These are phyloP conservation scores for Sporothrix inflata DNA, from an alignment of 2,329 filamentous ascomycete species.

Conservation along the genomic window DNA sequence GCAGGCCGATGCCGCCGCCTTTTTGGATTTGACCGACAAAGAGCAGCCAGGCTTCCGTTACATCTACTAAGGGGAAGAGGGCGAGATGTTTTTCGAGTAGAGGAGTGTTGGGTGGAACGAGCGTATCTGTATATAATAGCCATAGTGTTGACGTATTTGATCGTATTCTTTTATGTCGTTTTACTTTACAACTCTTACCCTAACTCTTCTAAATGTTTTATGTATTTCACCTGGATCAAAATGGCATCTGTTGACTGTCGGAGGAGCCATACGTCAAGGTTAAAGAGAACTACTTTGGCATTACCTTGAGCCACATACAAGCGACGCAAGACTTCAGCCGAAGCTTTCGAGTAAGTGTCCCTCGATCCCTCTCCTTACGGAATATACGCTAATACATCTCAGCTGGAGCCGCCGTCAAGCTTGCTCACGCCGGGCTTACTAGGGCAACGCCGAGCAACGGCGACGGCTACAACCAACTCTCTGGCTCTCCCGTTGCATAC, in stretches of 20 bases:
- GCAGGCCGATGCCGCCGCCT: slow-evolving; percentile 22
- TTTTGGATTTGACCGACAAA: slow-evolving; percentile 29
- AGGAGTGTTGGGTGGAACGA: too few species aligned
- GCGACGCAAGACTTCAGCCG: not conserved
- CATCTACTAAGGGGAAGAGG: slow-evolving; percentile 16
- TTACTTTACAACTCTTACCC: too few species aligned
- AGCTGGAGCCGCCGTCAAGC: not conserved
- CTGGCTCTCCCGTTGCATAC: not conserved
- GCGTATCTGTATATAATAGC: not conserved
- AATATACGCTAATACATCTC: slow-evolving; percentile 4
- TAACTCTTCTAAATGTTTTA: too few species aligned
- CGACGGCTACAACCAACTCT: not conserved
- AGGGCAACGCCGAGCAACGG: not conserved
- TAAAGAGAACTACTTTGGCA: too few species aligned
- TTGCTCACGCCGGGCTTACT: not conserved
- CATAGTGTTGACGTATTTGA: slow-evolving; percentile 1
- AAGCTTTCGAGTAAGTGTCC: not conserved
- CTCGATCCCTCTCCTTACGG: not conserved
- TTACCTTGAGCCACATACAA: not conserved
- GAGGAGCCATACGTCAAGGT: too few species aligned
- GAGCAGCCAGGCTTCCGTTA: slow-evolving; percentile 31
- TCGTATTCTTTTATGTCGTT: too few species aligned
- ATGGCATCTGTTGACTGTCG: too few species aligned
- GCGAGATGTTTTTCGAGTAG: too few species aligned
- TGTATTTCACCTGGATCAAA: too few species aligned